A percentile compares a stretch with the other conserved stretches of the same genome.
phyloP scores from a whole-genome alignment of 371 early-diverging fungal species.

The Sanchytrium tribonematis region DNA sequence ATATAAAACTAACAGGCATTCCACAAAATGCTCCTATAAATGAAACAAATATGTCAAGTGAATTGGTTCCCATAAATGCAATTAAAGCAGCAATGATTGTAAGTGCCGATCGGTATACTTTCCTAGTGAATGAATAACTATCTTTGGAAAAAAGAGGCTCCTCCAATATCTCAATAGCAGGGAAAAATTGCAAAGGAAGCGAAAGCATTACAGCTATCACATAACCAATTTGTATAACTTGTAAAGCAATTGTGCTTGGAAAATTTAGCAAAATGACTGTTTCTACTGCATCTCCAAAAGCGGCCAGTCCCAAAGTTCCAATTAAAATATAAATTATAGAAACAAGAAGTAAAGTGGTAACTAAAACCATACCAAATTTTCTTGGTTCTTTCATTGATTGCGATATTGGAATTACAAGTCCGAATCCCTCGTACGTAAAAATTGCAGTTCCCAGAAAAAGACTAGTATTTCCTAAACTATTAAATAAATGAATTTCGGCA shows the following conservation, averaged over 20 bases:
- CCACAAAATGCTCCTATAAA: neutral
- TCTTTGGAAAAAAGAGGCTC: slow-evolving; percentile 19
- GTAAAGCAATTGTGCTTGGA: slow-evolving; percentile 18
- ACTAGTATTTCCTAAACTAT: slow-evolving; percentile 24
- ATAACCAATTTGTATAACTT: slow-evolving; percentile 45
- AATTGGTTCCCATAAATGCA: neutral
- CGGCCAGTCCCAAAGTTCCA: slow-evolving; percentile 47
- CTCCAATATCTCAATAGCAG: slow-evolving; percentile 61
- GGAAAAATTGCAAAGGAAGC: slow-evolving; percentile 54
- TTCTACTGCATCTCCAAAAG: slow-evolving; percentile 50
- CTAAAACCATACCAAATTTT: slow-evolving; percentile 38
- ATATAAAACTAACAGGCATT: neutral
- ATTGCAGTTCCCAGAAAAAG: slow-evolving; percentile 73
- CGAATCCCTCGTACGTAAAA: slow-evolving; percentile 77
- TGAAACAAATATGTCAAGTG: neutral
- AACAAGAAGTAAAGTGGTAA: slow-evolving; percentile 7
- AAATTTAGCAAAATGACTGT: slow-evolving; percentile 19
- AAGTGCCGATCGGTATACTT: neutral
- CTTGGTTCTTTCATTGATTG: slow-evolving; percentile 50
- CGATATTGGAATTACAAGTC: slow-evolving; percentile 58
- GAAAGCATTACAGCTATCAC: slow-evolving; percentile 58
- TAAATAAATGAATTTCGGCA: neutral
- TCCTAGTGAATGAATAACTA: neutral
- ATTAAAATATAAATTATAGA: slow-evolving; percentile 28
- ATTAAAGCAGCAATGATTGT: neutral